Percentiles rank a stretch among this genome's conserved stretches.
phyloP scores from a whole-genome alignment of 345 rosid genomes.

The Rhizophora mangle region DNA sequence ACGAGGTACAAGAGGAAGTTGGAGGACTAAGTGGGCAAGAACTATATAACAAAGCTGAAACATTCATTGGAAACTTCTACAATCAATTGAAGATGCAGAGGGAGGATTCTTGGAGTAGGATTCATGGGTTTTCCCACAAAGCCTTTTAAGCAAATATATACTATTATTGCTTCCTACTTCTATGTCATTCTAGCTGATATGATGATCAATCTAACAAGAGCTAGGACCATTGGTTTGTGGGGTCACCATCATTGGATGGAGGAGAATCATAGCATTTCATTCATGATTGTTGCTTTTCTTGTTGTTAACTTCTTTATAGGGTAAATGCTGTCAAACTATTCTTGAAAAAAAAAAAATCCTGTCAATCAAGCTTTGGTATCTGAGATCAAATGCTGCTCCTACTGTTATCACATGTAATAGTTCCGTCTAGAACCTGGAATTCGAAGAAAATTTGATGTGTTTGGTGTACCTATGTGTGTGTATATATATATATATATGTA shows the following conservation, averaged over 20 bases:
- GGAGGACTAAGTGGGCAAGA: slow-evolving; percentile 48
- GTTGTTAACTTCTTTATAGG: not conserved
- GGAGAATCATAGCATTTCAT: slow-evolving; percentile 3
- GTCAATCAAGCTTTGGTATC: no score
- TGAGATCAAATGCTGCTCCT: no score
- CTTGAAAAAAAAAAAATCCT: not conserved
- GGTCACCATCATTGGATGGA: not conserved
- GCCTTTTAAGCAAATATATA: slow-evolving; percentile 21
- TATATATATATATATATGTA: no score
- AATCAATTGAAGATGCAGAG: slow-evolving; percentile 70
- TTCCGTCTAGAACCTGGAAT: no score
- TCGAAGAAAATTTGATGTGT: no score
- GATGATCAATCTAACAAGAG: slow-evolving; percentile 1
- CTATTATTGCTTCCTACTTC: not conserved
- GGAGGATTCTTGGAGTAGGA: slow-evolving; percentile 57
- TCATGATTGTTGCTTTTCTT: slow-evolving; percentile 11
- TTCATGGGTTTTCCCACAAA: slow-evolving; percentile 48
- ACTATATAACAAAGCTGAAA: slow-evolving; percentile 55
- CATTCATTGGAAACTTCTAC: slow-evolving; percentile 61
- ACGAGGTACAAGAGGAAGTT: slow-evolving; percentile 16
- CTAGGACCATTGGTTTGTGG: slow-evolving; percentile 24
- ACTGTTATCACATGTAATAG: no score
- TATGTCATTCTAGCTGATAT: not conserved
- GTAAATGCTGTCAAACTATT: slow-evolving; percentile 5
- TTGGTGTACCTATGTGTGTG: no score